Percentiles rank a stretch among this genome's conserved stretches.
Conservation (phyloP, 1,284 basidiomycete species). For the Coniferiporia weirii region DNA sequence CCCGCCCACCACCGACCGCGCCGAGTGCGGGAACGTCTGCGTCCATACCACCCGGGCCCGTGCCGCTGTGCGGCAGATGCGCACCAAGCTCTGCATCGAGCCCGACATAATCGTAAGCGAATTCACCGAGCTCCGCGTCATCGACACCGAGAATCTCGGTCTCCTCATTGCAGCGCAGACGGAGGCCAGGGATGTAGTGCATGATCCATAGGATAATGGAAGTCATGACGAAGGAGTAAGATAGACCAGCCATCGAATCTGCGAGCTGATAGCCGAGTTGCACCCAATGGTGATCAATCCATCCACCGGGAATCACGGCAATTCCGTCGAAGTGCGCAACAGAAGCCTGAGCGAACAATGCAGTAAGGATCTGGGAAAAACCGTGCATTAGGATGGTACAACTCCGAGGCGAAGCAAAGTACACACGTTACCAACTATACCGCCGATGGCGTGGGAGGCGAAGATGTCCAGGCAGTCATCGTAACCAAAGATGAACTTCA, state of each 20-base stretch:
- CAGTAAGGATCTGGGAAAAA: slow-evolving; percentile 62
- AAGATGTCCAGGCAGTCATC: slow-evolving; percentile 89
- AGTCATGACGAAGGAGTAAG: slow-evolving; percentile 80
- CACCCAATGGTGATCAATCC: slow-evolving; percentile 82
- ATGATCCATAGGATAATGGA: slow-evolving; percentile 88
- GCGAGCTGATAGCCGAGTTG: slow-evolving; percentile 89
- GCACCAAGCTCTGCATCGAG: slow-evolving; percentile 52
- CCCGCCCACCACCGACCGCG: slow-evolving; percentile 22
- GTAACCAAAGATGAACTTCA: slow-evolving; percentile 76
- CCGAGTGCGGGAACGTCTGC: slow-evolving; percentile 20
- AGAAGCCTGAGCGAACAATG: slow-evolving; percentile 82
- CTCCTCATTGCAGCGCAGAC: slow-evolving; percentile 77
- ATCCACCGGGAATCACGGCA: slow-evolving; percentile 75
- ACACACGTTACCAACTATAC: slow-evolving; percentile 73
- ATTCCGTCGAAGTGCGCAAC: slow-evolving; percentile 83
- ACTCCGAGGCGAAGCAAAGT: neutral
- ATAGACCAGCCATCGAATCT: slow-evolving; percentile 68
- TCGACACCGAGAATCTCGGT: slow-evolving; percentile 92
- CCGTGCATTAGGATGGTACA: slow-evolving; percentile 2
- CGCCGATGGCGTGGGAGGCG: slow-evolving; percentile 85
- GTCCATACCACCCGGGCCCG: slow-evolving; percentile 18
- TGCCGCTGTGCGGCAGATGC: slow-evolving; percentile 8
- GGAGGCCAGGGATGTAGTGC: slow-evolving; percentile 86
- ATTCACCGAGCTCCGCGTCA: slow-evolving; percentile 91
- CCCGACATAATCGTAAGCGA: slow-evolving; percentile 86